These are phyloP conservation scores for Triticum dicoccoides DNA, from an alignment of 176 grass and related monocot genomes.

Conservation along the genomic window DNA sequence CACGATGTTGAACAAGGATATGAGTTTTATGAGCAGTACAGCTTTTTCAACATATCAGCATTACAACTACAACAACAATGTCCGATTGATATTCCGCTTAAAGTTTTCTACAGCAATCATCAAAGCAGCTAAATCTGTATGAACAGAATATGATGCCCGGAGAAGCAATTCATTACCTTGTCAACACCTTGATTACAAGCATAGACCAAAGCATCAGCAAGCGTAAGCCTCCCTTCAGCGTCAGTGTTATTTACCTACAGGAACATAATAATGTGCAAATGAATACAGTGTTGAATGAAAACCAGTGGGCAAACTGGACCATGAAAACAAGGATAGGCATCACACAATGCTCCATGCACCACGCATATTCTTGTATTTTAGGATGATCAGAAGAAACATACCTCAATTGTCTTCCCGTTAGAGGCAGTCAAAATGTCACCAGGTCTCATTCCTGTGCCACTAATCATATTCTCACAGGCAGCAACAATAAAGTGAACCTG, in stretches of 20 bases:
- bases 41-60: neutral
- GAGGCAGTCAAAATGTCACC: slow-evolving; percentile 98
- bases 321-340: neutral
- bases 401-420: slow-evolving; percentile 98
- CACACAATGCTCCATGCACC: neutral
- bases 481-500: slow-evolving; percentile 99
- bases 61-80: neutral
- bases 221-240: slow-evolving; percentile 96
- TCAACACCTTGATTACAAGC: slow-evolving; percentile 97
- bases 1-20: neutral
- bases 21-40: neutral
- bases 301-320: neutral
- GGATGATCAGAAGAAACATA: slow-evolving; percentile 13
- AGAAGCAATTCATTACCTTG: slow-evolving; percentile 53
- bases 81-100: neutral
- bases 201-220: slow-evolving; percentile 93
- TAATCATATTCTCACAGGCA: slow-evolving; percentile 99
- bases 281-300: neutral
- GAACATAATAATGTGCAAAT: neutral
- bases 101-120: neutral
- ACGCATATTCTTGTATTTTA: neutral
- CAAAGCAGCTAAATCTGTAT: neutral
- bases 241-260: slow-evolving; percentile 97
- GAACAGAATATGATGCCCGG: neutral
- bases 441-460: slow-evolving; percentile 97